Evolutionary conservation across 352 stramenopile genomes (phyloP).

Genomic region (Blastocystis sp.): DNA sequence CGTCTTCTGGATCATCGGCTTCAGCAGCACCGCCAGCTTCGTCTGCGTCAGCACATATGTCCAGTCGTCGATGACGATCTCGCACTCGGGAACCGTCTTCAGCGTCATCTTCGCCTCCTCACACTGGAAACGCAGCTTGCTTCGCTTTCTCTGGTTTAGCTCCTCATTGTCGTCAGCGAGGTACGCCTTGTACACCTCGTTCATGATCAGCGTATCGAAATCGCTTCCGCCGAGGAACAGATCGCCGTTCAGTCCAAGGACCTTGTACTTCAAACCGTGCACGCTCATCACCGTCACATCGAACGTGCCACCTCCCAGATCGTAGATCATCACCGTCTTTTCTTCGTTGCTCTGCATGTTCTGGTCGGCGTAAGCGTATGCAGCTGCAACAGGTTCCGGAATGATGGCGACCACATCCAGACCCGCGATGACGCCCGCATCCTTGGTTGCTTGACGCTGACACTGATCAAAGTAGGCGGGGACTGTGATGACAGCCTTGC

Average conservation of each 20-base stretch:
- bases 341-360: constrained; percentile 59
- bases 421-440: constrained; percentile 93
- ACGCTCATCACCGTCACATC: constrained; percentile 97
- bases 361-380: constrained; percentile 61
- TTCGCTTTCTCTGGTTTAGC: neutral
- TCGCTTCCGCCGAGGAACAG: constrained; percentile 84
- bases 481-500: constrained; percentile 38
- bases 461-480: constrained; percentile 96
- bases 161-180: neutral
- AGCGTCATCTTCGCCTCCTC: constrained; percentile 35
- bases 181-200: neutral
- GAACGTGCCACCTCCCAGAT: constrained; percentile 69
- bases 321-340: constrained; percentile 61
- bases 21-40: neutral
- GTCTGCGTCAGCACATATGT: neutral
- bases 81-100: neutral
- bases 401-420: constrained; percentile 94
- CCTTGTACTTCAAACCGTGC: constrained; percentile 94
- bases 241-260: constrained; percentile 93
- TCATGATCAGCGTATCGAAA: neutral
- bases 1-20: neutral
- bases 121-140: constrained; percentile 7
- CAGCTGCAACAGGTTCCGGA: constrained; percentile 63
- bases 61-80: neutral
- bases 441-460: constrained; percentile 96